Evolutionary conservation across 768 basidiomycete genomes (phyloP), one percentile per base, ranked within the genome.

Genomic region (Boletus fagicola): DNA sequence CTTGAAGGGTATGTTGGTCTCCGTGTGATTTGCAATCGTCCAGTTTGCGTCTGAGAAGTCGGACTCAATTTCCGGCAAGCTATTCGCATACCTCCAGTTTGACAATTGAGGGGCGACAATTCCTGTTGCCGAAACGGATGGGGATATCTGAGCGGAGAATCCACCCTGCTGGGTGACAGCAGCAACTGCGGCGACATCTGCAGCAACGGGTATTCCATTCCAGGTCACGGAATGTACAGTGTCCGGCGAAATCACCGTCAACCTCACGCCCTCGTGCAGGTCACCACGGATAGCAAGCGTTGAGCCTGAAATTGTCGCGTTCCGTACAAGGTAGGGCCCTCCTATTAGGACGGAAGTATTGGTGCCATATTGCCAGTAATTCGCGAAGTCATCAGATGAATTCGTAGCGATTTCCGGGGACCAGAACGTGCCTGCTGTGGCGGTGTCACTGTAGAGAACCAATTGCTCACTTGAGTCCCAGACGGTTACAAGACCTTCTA

Each of bases 11-110:
- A 87, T 85, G 61, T 88, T 90, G 30, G 92, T 92, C 22, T 76
- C 78, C n/a, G 79, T 88, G 58, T 85, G 85, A 63, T 90, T 78
- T 16, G 89, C 91, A 54, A 78, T 63, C 10, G 76, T 77, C 91
- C 90, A 94, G 4, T 62, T 54, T 2, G 74, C 70, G 69, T 94
- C 92, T 61, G 83, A 80, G 65, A 85, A 94, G 15, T 58, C 68
- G 0, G 61, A 49, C 43, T 71, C 68, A 18, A 87, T 78, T 72
- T 94, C 92, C 0, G 92, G 92, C 28, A 94, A 72, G 65, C 85
- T 87, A 65, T 92, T 82, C 54, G 78, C 78, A 68, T 83, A 93
- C 70, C 77, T 87, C 92, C 92, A 94, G n/a, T 77, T 76, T 1
- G 72, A 74, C 61, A 93, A 70, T 49, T 67, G 75, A 7, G 87